Base-by-base conservation (phyloP, 208 protist genomes). In the Herpetomonas samuelpessoai region DNA sequence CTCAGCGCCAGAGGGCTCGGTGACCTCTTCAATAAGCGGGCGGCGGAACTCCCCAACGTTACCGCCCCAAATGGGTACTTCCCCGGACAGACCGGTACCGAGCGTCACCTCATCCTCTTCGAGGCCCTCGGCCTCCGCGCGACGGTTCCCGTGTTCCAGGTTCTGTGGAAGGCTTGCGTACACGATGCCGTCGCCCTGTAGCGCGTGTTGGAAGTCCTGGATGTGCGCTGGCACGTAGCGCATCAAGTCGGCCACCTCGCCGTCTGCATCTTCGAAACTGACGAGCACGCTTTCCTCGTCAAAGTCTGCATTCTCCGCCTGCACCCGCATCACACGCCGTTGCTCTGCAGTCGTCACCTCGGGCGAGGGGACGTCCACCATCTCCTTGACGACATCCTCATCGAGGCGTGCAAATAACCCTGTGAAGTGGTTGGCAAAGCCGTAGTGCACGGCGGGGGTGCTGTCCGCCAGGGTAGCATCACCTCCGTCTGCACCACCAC, bases 401-500 rank as follows among this genome's bases (percentile, higher is more conserved):
- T 94, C 82, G 3, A 91, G 26, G 7, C 63, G 52, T 2, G 65
- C 44, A 63, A 96, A 96, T 16, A 92, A 45, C 2, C 86, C 86
- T 39, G 65, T 82, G 55, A 95, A 95, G 47, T 68, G 67, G 58
- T 84, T 81, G 1, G 77, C 86, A 50, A 95, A 96, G 58, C 91
- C 91, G 68, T 95, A 96, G 51, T 67, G 65, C 54, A 58, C 58
- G n/a, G 30, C 64, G 19, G 52, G 28, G 6, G 59, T 31, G 49
- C 38, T 47, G 22, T 56, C 44, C 1, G 3, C 51, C 10, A 29
- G 6, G 21, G 1, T 21, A 18, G 2, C n/a, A 0, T 19, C 48
- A 39, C 12, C 47, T n/a, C 3, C 45, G 9, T 29, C 38, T 2
- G 31, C 21, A 4, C 29, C 16, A 14, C 3, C 21, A n/a, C 9